phyloP scores from a whole-genome alignment of 495 filamentous ascomycete genomes.

The Xylaria longipes region DNA sequence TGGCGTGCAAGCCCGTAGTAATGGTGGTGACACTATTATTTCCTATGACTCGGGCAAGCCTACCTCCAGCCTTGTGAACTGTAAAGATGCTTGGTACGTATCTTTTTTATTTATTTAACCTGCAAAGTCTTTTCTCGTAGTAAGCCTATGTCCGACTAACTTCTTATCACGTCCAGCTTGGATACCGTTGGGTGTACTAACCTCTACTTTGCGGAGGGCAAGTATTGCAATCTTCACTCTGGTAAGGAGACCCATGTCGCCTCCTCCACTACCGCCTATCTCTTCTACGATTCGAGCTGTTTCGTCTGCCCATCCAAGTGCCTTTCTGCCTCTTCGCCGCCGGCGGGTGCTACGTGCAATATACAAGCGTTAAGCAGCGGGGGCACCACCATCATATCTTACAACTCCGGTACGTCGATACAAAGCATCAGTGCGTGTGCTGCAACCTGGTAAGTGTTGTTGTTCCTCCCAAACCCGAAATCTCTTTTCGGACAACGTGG shows the following conservation, averaged over 20 bases:
- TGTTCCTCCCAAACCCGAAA: background rate
- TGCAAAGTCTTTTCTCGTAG: background rate
- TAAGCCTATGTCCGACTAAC: background rate
- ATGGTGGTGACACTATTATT: no score
- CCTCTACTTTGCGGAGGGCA: background rate
- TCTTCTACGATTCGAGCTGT: slow-evolving; percentile 1
- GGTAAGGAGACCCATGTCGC: background rate
- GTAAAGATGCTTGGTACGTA: background rate
- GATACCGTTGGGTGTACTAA: slow-evolving; percentile 1
- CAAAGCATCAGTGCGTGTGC: background rate
- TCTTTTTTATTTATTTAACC: background rate
- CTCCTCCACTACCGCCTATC: background rate
- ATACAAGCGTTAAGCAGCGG: background rate
- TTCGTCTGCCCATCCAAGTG: slow-evolving; percentile 5
- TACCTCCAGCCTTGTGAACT: no score
- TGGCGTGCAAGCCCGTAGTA: no score
- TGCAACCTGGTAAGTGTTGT: background rate
- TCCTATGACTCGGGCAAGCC: no score
- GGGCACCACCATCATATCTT: slow-evolving; percentile 2
- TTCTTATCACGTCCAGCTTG: background rate
- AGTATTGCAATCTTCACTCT: slow-evolving; percentile 6
- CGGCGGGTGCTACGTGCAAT: background rate
- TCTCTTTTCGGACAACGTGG: background rate
- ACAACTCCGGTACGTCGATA: background rate
- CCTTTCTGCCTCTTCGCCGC: background rate